Evolutionary conservation across 2,329 filamentous ascomycete genomes (phyloP), one percentile per base, ranked within the genome.

Genomic region (Fusarium decemcellulare): DNA sequence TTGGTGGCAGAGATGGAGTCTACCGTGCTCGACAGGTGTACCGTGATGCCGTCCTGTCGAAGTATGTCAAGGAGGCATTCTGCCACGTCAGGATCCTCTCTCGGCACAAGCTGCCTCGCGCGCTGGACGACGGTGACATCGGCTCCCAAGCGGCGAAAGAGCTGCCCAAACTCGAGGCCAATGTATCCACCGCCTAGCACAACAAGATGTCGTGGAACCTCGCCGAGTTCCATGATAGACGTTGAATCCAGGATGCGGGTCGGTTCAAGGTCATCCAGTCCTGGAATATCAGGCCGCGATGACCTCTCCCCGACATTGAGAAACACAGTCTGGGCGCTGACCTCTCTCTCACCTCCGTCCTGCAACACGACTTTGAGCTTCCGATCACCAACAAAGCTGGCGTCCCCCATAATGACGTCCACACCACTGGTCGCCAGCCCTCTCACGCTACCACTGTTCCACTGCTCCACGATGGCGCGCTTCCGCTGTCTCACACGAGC

Each of bases 121-220:
- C 82, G 74, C 72, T 87, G 84, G 5, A 87, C 59, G 46, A 88
- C 73, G 2, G 82, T 85, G 43, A 88, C 85, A 32, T 81, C 74
- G 4, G 84, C 79, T 1, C 86, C 85, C 14, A 88, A 74, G 16
- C 86, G 79, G 1, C 81, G 77, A 74, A 87, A 85, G 29, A 87
- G 77, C 74, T 88, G 86, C 3, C 81, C 85, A 64, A 87, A 88
- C 68, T 88, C 86, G 11, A 87, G 75, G 2, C 85, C 86, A 34
- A 88, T 80, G 61, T 85, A 85, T 5, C 86, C 85, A 6, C 85
- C 86, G 2, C 86, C 85, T n/a, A 88, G 63, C 2, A 88, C 81
- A 37, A 87, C 74, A 5, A 88, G 77, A 74, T 86, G 83, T 12
- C 76, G 70, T 3, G 86, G 86, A 11, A 86, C 81, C 12, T 76